Conservation (phyloP, 2,329 filamentous ascomycete genomes). For the Fusarium sublunatum region DNA sequence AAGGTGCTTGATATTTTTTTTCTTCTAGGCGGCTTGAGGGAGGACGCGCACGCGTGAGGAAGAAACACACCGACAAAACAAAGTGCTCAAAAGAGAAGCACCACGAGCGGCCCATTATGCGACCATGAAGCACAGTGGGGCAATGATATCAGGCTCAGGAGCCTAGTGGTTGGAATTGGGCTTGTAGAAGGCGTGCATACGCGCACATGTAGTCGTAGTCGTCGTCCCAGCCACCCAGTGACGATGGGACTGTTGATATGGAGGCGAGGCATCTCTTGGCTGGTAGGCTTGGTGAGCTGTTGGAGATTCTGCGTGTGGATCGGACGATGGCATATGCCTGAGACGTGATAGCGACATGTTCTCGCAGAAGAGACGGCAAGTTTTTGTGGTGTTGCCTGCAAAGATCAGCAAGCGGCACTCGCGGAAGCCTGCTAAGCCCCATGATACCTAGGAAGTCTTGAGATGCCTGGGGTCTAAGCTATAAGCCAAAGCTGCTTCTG, state of each 20-base stretch:
- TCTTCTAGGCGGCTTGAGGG: conserved; percentile 21
- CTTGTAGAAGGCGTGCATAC: conserved; percentile 34
- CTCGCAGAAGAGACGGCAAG: conserved; percentile 19
- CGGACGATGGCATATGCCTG: conserved; percentile 31
- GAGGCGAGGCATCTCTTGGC: conserved; percentile 33
- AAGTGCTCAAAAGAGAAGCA: conserved; percentile 43
- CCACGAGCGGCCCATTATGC: conserved; percentile 50
- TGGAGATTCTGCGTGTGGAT: conserved; percentile 39
- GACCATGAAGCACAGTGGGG: conserved; percentile 52
- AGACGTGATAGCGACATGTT: conserved; percentile 29
- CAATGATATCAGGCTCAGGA: conserved; percentile 43
- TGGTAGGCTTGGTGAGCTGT: conserved; percentile 20
- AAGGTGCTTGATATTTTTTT: conserved; percentile 31
- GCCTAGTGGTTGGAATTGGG: conserved; percentile 42
- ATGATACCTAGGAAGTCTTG: conserved; percentile 12
- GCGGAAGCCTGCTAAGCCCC: conserved; percentile 17
- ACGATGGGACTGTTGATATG: conserved; percentile 31
- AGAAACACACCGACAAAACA: conserved; percentile 54
- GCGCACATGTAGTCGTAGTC: conserved; percentile 35
- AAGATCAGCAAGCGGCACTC: conserved; percentile 24
- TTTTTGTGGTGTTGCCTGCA: conserved; percentile 29
- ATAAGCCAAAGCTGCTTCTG: not conserved
- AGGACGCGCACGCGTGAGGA: conserved; percentile 48
- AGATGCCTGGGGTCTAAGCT: conserved; percentile 1
- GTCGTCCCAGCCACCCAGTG: conserved; percentile 42